phyloP scores from a whole-genome alignment of 352 stramenopile genomes.

The Hyaloperonospora arabidopsidis region DNA sequence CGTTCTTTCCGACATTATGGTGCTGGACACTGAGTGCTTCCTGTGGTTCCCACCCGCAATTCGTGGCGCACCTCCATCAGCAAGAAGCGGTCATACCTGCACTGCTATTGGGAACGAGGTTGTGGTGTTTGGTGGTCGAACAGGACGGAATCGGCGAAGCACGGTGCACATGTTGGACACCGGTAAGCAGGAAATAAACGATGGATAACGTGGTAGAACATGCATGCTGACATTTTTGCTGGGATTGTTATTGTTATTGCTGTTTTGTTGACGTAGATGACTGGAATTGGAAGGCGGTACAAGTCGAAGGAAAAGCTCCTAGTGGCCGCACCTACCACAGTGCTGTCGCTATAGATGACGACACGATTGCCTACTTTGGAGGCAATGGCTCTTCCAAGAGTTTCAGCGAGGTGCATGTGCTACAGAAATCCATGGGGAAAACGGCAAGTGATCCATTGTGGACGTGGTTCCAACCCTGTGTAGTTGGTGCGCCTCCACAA shows the following conservation, averaged over 20 bases:
- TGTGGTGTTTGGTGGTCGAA: conserved; percentile 71
- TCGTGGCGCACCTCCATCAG: conserved; percentile 48
- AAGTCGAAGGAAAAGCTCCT: conserved; percentile 84
- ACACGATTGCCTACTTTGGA: conserved; percentile 88
- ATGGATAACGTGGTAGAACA: background rate
- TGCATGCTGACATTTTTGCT: conserved; percentile 1
- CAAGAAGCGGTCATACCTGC: conserved; percentile 66
- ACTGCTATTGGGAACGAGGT: conserved; percentile 68
- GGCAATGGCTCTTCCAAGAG: conserved; percentile 88
- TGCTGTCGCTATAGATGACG: conserved; percentile 45
- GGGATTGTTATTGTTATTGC: background rate
- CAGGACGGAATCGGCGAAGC: conserved; percentile 62
- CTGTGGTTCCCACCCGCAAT: conserved; percentile 89
- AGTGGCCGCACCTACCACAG: conserved; percentile 88
- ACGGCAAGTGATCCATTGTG: conserved; percentile 32
- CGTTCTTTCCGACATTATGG: conserved; percentile 79
- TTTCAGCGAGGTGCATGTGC: conserved; percentile 89
- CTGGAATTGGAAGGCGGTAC: conserved; percentile 87
- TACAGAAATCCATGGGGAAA: conserved; percentile 48
- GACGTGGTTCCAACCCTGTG: conserved; percentile 84
- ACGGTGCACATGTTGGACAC: conserved; percentile 71
- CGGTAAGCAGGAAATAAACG: conserved; percentile 21
- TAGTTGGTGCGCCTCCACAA: conserved; percentile 61
- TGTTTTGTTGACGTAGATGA: conserved; percentile 31
- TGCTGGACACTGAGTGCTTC: conserved; percentile 91